Conservation (phyloP, 106 monocot genomes). For the Platanthera zijinensis region DNA sequence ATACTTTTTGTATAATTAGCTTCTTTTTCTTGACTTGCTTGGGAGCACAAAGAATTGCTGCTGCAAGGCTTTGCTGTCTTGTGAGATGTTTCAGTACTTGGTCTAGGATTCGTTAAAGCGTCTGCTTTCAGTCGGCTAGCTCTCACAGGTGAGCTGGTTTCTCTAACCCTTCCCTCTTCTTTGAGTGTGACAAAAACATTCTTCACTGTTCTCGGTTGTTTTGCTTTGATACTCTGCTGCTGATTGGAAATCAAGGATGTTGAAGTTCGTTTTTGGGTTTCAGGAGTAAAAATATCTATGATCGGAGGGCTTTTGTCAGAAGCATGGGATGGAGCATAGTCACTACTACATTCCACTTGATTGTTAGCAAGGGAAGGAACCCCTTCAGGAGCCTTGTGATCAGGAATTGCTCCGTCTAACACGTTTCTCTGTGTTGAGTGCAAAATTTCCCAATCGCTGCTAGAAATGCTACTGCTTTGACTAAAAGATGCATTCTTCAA, state of each 20-base stretch:
- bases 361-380: constrained; percentile 27
- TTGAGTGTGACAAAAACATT: constrained; percentile 38
- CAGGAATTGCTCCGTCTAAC: constrained; percentile 16
- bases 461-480: constrained; percentile 70
- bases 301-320: constrained; percentile 1
- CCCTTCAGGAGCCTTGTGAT: constrained; percentile 18
- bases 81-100: constrained; percentile 20
- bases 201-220: constrained; percentile 51
- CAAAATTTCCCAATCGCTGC: constrained; percentile 71
- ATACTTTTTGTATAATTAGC: constrained; percentile 27
- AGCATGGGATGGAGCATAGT: not conserved
- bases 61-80: constrained; percentile 34
- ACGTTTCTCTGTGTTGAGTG: constrained; percentile 35
- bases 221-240: constrained; percentile 19
- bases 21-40: constrained; percentile 29
- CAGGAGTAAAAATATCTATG: constrained; percentile 9
- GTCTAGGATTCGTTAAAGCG: constrained; percentile 21
- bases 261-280: constrained; percentile 19
- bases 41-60: constrained; percentile 44
- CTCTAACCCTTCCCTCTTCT: constrained; percentile 50
- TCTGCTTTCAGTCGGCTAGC: constrained; percentile 27
- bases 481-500: constrained; percentile 60
- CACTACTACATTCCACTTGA: constrained; percentile 10
- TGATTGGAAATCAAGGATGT: constrained; percentile 27
- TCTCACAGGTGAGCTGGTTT: constrained; percentile 64